Conservation (phyloP, 345 rosid genomes). For the Citrus glauca region DNA sequence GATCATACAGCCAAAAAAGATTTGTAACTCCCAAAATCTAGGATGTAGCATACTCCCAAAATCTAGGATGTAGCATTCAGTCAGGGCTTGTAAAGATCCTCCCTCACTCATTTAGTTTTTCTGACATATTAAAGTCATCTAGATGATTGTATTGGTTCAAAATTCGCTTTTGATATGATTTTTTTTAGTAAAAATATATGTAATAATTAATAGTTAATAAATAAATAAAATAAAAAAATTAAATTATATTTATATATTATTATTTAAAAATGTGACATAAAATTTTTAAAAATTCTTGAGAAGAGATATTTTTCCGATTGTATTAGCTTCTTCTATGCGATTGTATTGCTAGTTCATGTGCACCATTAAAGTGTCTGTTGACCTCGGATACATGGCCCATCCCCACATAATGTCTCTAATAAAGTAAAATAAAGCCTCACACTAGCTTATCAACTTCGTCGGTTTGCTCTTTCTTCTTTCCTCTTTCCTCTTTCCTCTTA, state of each 20-base stretch:
- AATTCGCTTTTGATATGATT: accelerated
- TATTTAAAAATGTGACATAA: accelerated
- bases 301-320: accelerated
- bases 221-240: too few relatives aligned
- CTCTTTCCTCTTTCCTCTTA: conserved; percentile 7
- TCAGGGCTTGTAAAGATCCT: not conserved
- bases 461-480: not conserved
- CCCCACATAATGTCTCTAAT: not conserved
- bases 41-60: not conserved
- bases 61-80: not conserved
- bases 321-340: too few relatives aligned
- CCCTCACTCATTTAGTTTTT: not conserved
- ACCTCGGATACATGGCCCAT: not conserved
- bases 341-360: not conserved
- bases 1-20: too few relatives aligned
- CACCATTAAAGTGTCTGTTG: not conserved
- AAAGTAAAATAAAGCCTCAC: not conserved
- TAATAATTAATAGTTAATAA: too few relatives aligned
- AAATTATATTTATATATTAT: accelerated
- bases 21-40: not conserved
- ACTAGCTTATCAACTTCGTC: not conserved
- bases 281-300: accelerated
- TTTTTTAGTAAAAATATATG: accelerated
- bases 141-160: too few relatives aligned
- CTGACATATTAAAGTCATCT: not conserved